These are phyloP conservation scores for Emericellopsis cladophorae DNA, from an alignment of 2,329 filamentous ascomycete species.

Conservation along the genomic window DNA sequence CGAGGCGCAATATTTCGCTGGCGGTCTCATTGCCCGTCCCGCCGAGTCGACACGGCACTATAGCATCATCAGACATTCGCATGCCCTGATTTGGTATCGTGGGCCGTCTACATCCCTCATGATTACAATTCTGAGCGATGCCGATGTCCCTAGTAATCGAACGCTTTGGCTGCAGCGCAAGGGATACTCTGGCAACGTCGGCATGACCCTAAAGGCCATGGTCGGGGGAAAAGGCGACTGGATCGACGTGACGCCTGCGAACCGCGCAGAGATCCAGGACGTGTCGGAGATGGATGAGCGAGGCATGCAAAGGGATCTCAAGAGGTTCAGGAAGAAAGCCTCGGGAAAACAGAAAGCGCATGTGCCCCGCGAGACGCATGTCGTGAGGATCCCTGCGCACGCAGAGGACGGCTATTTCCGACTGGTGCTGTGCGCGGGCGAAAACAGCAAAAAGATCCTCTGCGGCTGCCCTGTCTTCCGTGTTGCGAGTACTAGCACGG, in stretches of 20 bases:
- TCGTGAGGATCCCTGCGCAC: constrained; percentile 51
- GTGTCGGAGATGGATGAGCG: constrained; percentile 46
- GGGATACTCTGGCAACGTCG: constrained; percentile 55
- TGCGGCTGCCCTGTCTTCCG: constrained; percentile 57
- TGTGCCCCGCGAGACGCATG: constrained; percentile 45
- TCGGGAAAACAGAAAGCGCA: constrained; percentile 33
- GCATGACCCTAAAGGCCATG: constrained; percentile 53
- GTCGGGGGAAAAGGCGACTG: constrained; percentile 46
- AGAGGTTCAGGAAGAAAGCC: constrained; percentile 46
- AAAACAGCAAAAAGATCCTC: constrained; percentile 35
- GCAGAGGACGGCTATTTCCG: constrained; percentile 58
- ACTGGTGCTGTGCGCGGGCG: constrained; percentile 44
- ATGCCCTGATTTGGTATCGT: constrained; percentile 51
- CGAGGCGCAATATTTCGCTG: constrained; percentile 53
- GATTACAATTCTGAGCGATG: constrained; percentile 51
- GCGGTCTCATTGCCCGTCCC: constrained; percentile 50
- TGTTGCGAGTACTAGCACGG: constrained; percentile 52
- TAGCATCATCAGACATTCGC: constrained; percentile 54
- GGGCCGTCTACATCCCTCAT: constrained; percentile 51
- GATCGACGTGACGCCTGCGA: constrained; percentile 54
- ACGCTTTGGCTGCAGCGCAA: constrained; percentile 57
- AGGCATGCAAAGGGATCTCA: constrained; percentile 55
- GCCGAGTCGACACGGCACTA: constrained; percentile 53
- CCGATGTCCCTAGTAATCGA: constrained; percentile 40
- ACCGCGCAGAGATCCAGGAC: constrained; percentile 30